Percentiles rank a stretch among this genome's conserved stretches.
Conservation (phyloP, 148 eudicot species). For the Mesembryanthemum crystallinum region DNA sequence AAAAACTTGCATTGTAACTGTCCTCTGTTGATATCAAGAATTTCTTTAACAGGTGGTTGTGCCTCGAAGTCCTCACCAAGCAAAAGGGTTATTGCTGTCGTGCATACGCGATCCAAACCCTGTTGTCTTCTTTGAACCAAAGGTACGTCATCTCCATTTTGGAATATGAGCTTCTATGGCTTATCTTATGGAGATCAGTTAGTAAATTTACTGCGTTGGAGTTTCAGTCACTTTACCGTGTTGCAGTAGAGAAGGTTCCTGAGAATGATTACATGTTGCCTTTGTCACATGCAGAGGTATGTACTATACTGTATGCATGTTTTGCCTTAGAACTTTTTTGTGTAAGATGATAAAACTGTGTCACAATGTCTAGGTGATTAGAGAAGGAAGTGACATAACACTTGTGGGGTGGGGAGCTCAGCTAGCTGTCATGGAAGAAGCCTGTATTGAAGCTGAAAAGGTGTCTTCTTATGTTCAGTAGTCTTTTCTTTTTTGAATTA, state of each 20-base stretch:
- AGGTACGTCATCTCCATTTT: constrained; percentile 42
- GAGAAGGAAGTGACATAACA: constrained; percentile 91
- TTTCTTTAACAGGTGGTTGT: constrained; percentile 65
- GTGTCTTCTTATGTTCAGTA: constrained; percentile 22
- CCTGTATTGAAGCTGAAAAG: constrained; percentile 92
- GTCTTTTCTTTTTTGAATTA: too few species aligned
- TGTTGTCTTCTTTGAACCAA: constrained; percentile 91
- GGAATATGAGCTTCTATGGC: constrained; percentile 6
- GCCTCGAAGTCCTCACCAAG: constrained; percentile 90
- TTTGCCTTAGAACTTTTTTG: background rate
- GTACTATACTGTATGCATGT: background rate
- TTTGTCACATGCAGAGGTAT: constrained; percentile 89
- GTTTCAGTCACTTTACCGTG: constrained; percentile 84
- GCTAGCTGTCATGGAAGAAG: constrained; percentile 80
- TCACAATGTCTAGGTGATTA: constrained; percentile 50
- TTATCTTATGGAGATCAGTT: background rate
- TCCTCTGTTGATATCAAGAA: background rate
- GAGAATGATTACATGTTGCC: constrained; percentile 92
- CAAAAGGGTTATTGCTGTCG: constrained; percentile 85
- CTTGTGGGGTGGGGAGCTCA: constrained; percentile 99
- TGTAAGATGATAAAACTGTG: background rate
- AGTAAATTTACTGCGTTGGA: constrained; percentile 13
- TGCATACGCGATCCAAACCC: constrained; percentile 97
- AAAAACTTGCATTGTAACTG: too few species aligned
- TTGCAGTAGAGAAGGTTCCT: constrained; percentile 95